Conservation (phyloP, 331 rosid genomes). For the Rosa hybrid region DNA sequence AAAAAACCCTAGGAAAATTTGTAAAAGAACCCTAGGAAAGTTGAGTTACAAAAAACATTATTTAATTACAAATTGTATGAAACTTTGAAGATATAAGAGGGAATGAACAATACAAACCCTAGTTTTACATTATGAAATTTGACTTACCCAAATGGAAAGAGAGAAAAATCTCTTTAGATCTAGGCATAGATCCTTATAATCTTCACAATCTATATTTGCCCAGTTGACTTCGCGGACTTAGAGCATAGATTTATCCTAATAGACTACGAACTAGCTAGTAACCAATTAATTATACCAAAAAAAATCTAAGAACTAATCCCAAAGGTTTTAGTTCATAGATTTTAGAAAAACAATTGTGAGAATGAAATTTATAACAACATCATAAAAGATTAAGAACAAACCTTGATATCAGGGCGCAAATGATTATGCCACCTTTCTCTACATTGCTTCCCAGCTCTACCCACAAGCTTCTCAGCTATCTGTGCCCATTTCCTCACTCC, state of each 20-base stretch:
- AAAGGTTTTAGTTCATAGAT: neutral
- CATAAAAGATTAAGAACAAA: slow-evolving; percentile 9
- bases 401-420: slow-evolving; percentile 92
- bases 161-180: neutral
- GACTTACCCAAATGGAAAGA: slow-evolving; percentile 13
- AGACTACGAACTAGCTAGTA: neutral
- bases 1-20: neutral
- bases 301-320: neutral
- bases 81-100: neutral
- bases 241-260: neutral
- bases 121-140: neutral
- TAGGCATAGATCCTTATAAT: neutral
- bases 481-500: slow-evolving; percentile 88
- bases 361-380: neutral
- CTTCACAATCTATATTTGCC: slow-evolving; percentile 14
- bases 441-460: slow-evolving; percentile 93
- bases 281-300: neutral
- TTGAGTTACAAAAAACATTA: neutral
- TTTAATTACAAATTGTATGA: neutral
- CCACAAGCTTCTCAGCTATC: slow-evolving; percentile 69
- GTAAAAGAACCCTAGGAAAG: neutral
- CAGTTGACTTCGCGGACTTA: slow-evolving; percentile 3
- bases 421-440: slow-evolving; percentile 97
- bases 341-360: neutral
- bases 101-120: neutral